phyloP scores from a whole-genome alignment of 2,329 filamentous ascomycete species.

The Lecanosticta acicola region DNA sequence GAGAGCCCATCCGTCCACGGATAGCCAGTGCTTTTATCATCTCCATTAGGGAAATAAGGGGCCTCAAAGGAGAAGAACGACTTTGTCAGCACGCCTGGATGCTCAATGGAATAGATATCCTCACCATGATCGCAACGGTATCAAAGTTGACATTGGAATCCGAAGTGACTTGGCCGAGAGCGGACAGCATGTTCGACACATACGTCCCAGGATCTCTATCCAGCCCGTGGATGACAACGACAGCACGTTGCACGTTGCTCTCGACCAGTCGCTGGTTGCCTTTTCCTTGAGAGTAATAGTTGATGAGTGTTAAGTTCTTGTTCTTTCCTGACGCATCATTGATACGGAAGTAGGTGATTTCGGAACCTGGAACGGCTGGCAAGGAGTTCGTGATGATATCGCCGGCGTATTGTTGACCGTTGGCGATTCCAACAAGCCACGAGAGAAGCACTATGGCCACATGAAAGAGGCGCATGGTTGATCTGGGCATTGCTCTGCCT shows the following conservation, averaged over 20 bases:
- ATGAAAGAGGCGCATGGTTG: neutral
- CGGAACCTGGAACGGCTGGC: constrained; percentile 30
- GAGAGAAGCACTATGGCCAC: neutral
- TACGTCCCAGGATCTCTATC: constrained; percentile 33
- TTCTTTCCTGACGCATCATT: constrained; percentile 24
- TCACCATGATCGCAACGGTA: constrained; percentile 30
- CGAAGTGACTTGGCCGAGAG: constrained; percentile 26
- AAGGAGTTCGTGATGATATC: constrained; percentile 29
- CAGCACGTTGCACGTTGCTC: constrained; percentile 29
- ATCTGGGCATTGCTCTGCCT: no score
- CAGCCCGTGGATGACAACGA: constrained; percentile 34
- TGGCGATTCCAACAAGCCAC: neutral
- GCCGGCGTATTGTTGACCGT: constrained; percentile 31
- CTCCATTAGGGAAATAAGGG: constrained; percentile 34
- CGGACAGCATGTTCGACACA: constrained; percentile 29
- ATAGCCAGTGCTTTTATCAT: constrained; percentile 34
- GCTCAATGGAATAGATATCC: no score
- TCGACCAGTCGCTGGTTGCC: constrained; percentile 23
- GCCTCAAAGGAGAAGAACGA: no score
- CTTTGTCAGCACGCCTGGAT: no score
- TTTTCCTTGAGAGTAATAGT: constrained; percentile 31
- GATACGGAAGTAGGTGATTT: constrained; percentile 33
- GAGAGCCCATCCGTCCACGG: constrained; percentile 29
- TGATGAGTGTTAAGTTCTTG: constrained; percentile 31
- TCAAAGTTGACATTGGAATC: constrained; percentile 27